Conservation (phyloP, 2,329 filamentous ascomycete genomes). For the Arthroderma uncinatum region DNA sequence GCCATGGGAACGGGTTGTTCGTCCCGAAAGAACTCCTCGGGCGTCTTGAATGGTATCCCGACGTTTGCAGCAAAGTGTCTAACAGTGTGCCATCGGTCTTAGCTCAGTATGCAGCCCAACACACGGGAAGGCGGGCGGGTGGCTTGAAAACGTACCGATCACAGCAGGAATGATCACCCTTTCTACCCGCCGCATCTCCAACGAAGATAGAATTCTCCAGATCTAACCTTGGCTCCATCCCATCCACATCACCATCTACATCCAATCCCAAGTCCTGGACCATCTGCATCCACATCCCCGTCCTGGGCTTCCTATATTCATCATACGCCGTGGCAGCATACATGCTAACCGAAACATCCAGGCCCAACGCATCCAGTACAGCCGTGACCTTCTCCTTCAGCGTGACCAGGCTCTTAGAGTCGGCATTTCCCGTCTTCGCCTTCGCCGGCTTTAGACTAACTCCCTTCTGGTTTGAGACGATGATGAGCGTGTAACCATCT, state of each 20-base stretch:
- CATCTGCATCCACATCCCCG: constrained; percentile 75
- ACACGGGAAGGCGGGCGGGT: too few species aligned
- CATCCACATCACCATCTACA: constrained; percentile 19
- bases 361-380: constrained; percentile 49
- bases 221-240: constrained; percentile 43
- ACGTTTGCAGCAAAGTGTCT: constrained; percentile 79
- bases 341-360: constrained; percentile 65
- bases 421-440: constrained; percentile 54
- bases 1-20: constrained; percentile 46
- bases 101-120: background rate
- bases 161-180: constrained; percentile 48
- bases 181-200: constrained; percentile 62
- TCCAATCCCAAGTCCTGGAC: constrained; percentile 51
- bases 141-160: constrained; percentile 40
- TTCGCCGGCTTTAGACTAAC: constrained; percentile 67
- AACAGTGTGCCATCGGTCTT: constrained; percentile 5
- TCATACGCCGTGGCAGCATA: constrained; percentile 83
- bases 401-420: constrained; percentile 57
- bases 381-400: constrained; percentile 72
- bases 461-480: constrained; percentile 83
- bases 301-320: constrained; percentile 71
- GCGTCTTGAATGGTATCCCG: constrained; percentile 68
- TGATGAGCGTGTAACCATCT: constrained; percentile 63
- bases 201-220: constrained; percentile 66
- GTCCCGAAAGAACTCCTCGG: constrained; percentile 80